Base-by-base conservation (phyloP, 2,329 filamentous ascomycete species). In the Trichoderma semiorbis region DNA sequence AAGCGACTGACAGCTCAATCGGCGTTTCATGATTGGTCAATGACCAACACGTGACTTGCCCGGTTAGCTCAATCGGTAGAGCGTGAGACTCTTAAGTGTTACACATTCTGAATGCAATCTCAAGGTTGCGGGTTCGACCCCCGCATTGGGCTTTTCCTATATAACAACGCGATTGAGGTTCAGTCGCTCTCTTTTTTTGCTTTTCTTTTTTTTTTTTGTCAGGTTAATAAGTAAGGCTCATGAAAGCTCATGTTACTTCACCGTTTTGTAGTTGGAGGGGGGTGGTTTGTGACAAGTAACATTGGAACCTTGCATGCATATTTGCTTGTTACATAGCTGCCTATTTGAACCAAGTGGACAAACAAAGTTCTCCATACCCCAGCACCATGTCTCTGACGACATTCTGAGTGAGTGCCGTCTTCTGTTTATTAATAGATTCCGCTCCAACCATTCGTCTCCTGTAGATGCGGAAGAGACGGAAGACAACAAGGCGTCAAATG, bases 71-170 rank as follows among this genome's bases (percentile, higher is more conserved):
- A 81, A 81, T 81, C 79, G 79, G 80, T 90, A 91, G 89, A 91
- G 88, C 89, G 88, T 90, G 86, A 90, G 89, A 90, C 89, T 91
- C 89, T 88, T 87, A 87, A 5, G 55, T 36, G 50, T 50, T 34
- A 70, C 69, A 65, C 69, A 61, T 64, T 70, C 69, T 70, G 69
- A 70, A 70, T 70, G 26, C 61, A 70, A 86, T 86, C 85, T 87
- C 83, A 85, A 86, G 85, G 84, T 83, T 86, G 84, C 82, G 84
- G 84, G 86, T 88, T 87, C 84, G 84, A 85, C 80, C 81, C 80
- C 80, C 80, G 79, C 80, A 80, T 81, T 77, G 80, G 80, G 78
- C 80, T 81, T 55, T 81, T 81, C 80, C 80, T 81, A 81, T 80
- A 79, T 8, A 16, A 62, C 30, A 36, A 18, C 36, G 21, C 47